Evolutionary conservation across 2,329 filamentous ascomycete species (phyloP).

Genomic region (Nannizziopsis arthrosporioides): DNA sequence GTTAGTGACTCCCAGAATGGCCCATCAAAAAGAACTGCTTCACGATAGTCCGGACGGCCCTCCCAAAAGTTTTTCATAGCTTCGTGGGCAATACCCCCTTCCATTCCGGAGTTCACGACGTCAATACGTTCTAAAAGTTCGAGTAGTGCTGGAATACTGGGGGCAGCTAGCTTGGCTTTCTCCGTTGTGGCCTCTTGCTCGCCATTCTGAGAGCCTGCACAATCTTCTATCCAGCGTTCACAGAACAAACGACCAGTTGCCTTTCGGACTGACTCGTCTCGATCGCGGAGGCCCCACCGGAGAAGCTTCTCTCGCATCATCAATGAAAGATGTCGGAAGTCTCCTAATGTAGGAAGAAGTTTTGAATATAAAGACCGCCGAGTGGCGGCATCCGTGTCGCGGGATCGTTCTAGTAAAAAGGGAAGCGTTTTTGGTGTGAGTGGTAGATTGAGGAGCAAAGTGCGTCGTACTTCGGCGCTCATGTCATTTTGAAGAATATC

Average conservation of each 20-base stretch:
- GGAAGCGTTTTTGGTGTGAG: constrained; percentile 71
- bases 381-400: constrained; percentile 77
- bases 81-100: constrained; percentile 80
- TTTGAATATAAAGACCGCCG: constrained; percentile 76
- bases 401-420: constrained; percentile 76
- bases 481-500: constrained; percentile 88
- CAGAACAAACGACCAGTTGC: constrained; percentile 81
- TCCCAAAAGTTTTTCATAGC: constrained; percentile 97
- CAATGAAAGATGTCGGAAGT: constrained; percentile 86
- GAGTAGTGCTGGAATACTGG: constrained; percentile 69
- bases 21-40: constrained; percentile 36
- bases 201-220: constrained; percentile 54
- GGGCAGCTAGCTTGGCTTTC: constrained; percentile 42
- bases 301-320: constrained; percentile 92
- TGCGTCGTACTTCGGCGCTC: constrained; percentile 81
- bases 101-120: constrained; percentile 76
- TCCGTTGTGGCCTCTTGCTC: constrained; percentile 38
- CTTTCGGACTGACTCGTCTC: constrained; percentile 88
- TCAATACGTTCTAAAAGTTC: constrained; percentile 92
- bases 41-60: constrained; percentile 54
- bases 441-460: constrained; percentile 80
- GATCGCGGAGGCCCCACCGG: constrained; percentile 84
- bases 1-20: constrained; percentile 40
- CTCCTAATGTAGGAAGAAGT: constrained; percentile 74
- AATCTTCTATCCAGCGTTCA: constrained; percentile 97